phyloP scores from a whole-genome alignment of 305 asterid genomes.

The Fraxinus xanthoxyloides region DNA sequence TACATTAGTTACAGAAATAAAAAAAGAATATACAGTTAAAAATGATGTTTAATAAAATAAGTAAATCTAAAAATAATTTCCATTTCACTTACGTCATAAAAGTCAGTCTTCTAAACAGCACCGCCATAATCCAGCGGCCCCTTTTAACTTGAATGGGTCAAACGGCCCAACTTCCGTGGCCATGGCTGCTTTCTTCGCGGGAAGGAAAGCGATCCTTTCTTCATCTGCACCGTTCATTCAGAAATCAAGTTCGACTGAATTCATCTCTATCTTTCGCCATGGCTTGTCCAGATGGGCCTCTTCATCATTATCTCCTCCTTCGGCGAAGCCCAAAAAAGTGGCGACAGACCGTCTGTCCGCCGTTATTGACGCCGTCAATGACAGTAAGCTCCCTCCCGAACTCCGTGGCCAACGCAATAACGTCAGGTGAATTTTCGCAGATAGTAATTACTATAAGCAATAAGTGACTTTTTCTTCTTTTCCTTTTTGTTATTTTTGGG shows the following conservation, averaged over 20 bases:
- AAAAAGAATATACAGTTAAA: too few relatives aligned
- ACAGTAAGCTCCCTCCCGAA: conserved; percentile 84
- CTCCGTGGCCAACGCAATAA: conserved; percentile 80
- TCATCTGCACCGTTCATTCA: conserved; percentile 29
- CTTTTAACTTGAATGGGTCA: neutral
- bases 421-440: conserved; percentile 44
- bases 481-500: neutral
- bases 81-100: neutral
- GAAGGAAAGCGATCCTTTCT: conserved; percentile 31
- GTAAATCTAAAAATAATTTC: neutral
- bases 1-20: neutral
- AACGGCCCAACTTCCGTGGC: conserved; percentile 10
- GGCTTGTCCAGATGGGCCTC: conserved; percentile 28
- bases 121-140: neutral
- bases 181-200: conserved; percentile 47
- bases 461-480: neutral
- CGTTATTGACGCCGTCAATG: conserved; percentile 72
- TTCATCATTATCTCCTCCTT: conserved; percentile 31
- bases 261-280: conserved; percentile 13
- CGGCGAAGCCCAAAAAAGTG: conserved; percentile 32
- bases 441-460: neutral
- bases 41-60: neutral
- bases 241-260: conserved; percentile 20
- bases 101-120: neutral
- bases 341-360: conserved; percentile 63